phyloP scores from a whole-genome alignment of 202 grass and related monocot species.

The Eragrostis tef region DNA sequence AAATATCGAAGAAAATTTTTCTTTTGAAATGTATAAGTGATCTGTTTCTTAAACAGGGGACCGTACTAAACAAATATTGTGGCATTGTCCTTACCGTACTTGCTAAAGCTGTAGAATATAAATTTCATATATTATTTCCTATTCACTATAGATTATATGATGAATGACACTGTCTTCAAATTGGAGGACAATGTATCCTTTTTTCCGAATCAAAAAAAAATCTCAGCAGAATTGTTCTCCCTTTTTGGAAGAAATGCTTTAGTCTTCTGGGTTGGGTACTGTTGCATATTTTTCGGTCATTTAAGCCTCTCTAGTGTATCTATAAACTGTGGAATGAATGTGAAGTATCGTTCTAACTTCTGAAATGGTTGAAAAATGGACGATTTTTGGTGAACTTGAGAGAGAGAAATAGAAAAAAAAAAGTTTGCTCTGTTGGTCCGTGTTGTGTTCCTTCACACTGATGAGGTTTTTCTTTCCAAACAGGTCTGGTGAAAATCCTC shows the following conservation, averaged over 20 bases:
- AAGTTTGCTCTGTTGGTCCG: background rate
- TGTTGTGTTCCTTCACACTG: background rate
- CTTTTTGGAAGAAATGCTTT: background rate
- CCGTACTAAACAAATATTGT: background rate
- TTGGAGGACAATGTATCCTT: background rate
- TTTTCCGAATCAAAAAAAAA: background rate
- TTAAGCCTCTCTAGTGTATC: background rate
- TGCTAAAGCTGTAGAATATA: background rate
- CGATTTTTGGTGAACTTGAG: background rate
- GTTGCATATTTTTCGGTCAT: background rate
- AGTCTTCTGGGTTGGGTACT: background rate
- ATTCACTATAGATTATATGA: background rate
- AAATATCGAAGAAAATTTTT: background rate
- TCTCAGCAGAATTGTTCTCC: background rate
- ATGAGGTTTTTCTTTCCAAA: slow-evolving; percentile 3
- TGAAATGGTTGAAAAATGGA: background rate
- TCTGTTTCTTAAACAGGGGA: background rate
- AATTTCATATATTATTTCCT: background rate
- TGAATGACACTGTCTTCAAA: background rate
- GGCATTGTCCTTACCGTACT: background rate
- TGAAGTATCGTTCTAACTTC: background rate
- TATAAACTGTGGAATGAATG: background rate
- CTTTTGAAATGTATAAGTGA: background rate
- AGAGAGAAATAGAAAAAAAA: background rate
- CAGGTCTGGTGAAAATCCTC: slow-evolving; percentile 76